Percentiles rank a stretch among this genome's conserved stretches.
Evolutionary conservation across 2,329 filamentous ascomycete genomes (phyloP).

Genomic region (Aaosphaeria pasadenensis): DNA sequence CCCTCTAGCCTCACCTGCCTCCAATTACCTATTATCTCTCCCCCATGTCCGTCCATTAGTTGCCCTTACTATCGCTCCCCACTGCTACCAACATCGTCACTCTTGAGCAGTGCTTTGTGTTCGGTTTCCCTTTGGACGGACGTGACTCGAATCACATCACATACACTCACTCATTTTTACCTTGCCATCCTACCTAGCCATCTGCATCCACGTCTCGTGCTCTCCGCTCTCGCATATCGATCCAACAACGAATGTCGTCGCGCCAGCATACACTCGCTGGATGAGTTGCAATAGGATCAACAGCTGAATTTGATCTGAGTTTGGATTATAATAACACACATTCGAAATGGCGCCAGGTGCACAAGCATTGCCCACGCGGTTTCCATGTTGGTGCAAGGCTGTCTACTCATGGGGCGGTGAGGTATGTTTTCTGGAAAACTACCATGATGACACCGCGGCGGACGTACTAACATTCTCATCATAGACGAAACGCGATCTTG

Average conservation of each 20-base stretch:
- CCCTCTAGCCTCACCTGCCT: not conserved
- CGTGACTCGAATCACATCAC: too few species aligned
- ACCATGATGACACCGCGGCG: slow-evolving; percentile 5
- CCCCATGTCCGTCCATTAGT: not conserved
- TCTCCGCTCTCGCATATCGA: too few species aligned
- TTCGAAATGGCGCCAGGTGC: slow-evolving; percentile 44
- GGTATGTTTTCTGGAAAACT: slow-evolving; percentile 23
- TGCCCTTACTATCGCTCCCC: not conserved
- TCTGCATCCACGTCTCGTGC: too few species aligned
- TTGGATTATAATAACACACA: not conserved
- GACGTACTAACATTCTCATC: slow-evolving; percentile 15
- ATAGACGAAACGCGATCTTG: slow-evolving; percentile 83
- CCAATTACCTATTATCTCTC: not conserved
- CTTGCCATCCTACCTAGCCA: too few species aligned
- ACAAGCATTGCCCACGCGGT: slow-evolving; percentile 65
- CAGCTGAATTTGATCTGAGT: too few species aligned
- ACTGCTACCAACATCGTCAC: not conserved
- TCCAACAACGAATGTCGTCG: slow-evolving; percentile 14
- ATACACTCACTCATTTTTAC: too few species aligned
- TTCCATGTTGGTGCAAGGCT: slow-evolving; percentile 88
- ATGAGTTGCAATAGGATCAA: slow-evolving; percentile 13
- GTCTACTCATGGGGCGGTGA: slow-evolving; percentile 94
- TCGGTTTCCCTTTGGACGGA: too few species aligned
- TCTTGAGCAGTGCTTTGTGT: too few species aligned
- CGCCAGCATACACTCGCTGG: slow-evolving; percentile 7